Base-by-base conservation (phyloP, 768 basidiomycete genomes). In the Tulasnella sp. region DNA sequence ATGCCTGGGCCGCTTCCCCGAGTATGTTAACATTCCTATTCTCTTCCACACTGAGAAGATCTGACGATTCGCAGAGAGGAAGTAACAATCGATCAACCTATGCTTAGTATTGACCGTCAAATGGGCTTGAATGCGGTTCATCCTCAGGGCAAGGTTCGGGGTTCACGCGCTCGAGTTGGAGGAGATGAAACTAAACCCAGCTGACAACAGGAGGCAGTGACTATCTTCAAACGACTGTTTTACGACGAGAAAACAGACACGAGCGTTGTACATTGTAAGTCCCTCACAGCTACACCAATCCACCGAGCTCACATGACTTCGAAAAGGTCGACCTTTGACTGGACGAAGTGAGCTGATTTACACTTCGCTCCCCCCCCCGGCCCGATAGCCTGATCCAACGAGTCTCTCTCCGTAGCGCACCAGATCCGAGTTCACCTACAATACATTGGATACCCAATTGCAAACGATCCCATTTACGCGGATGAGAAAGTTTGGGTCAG, bases 361-460 rank as follows among this genome's bases (percentile, higher is more conserved):
- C 39, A 66, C 42, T 59, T 66, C 26, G 37, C 17, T 59, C 22
- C 32, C 42, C 32, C 71, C 59, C 65, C 52, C 35, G 62, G 37
- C 64, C 71, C 64, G n/a, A n/a, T n/a, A 62, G 12, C 41, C 66
- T 74, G 42, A 65, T 16, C 34, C 26, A n/a, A 70, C 47, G 9
- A 9, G 69, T 72, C 52, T 75, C 22, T 52, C n/a, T 3, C n/a
- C 47, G 11, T 66, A 97, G 95, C 97, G 0, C 97, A 99, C 81
- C 97, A 99, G 80, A 92, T 98, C 72, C 87, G 97, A 66, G 96
- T 99, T 3, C 97, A 99, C 78, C 85, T 99, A 2, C 97, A 98
- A 80, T 98, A 86, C 80, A 86, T 99, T 72, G 97, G 96, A 0
- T 83, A 92, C 78, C 90, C 97, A 0, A 94, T 99, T 75, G 92